Base-by-base conservation (phyloP, 2,329 filamentous ascomycete genomes). In the Atkinsonella texensis region DNA sequence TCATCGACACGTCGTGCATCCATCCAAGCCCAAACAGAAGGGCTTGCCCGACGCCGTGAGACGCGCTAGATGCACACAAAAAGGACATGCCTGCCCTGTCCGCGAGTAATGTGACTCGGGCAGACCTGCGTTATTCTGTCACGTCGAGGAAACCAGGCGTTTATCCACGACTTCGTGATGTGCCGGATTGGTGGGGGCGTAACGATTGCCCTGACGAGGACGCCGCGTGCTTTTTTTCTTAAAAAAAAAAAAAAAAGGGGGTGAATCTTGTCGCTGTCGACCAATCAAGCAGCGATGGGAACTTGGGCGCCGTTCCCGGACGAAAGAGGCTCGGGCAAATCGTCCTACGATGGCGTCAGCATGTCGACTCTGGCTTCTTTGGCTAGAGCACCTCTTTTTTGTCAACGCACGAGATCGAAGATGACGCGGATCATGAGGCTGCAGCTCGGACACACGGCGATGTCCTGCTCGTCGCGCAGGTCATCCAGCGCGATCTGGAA, bases 381-480 rank as follows among this genome's bases (percentile, higher is more conserved):
- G n/a, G n/a, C 39, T 32, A 47, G n/a, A 12, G n/a, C 44, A 28
- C 32, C 1, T 13, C 1, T n/a, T 31, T 12, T 6, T 3, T 35
- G 1, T 31, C 38, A 12, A 61, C 83, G 60, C 68, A 93, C 89
- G 64, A 80, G 68, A 58, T 97, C 93, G 61, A 89, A 98, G 46
- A 98, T 94, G 13, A 98, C 90, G 53, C 85, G 74, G 52, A 98
- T 95, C 89, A 95, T 95, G 61, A 98, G 73, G 68, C 90, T 96
- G 70, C 93, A 98, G 66, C 90, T 96, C 20, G 93, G 93, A 63
- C 93, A 98, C 11, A 97, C 87, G n/a, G 87, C 93, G 63, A 98
- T 89, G 60, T 97, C 90, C 66, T 91, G 83, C 56, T 88, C 87
- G 64, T 97, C 90, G 53, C 84, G 79, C 61, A 98, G 74, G 67